Base-by-base conservation (phyloP, 306 rosid genomes). In the Medicago arabica region DNA sequence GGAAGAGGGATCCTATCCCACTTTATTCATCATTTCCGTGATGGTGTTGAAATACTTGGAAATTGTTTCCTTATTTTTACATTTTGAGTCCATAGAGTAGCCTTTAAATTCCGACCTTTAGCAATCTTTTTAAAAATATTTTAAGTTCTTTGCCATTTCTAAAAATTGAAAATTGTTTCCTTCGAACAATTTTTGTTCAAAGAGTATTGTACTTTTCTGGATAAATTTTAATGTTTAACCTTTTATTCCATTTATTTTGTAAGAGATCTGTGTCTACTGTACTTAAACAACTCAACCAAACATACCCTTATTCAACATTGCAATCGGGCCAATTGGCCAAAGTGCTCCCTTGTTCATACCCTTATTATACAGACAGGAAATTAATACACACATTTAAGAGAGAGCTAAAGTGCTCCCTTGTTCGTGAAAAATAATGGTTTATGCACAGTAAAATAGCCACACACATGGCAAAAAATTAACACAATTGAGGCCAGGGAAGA, bases 401-500 rank as follows among this genome's bases (percentile, higher is more conserved):
- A 50, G 34, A 21, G 46, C 34, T 46, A 31, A 63, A 23, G 72
- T 19, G 75, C 55, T 75, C 9, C 34, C 57, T 75, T 72, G 38
- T 75, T 63, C 9, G 25, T 69, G 55, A 72, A 54, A 84, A 83
- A 78, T 66, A 39, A 78, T 71, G 68, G 74, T 38, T 80, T 82
- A 82, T 79, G 25, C 84, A 69, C 70, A 78, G n/a, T 10, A 14
- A 64, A 70, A 67, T 67, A 77, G 67, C 21, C 40, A 80, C 71
- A 59, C 4, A 80, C 71, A 59, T 5, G 12, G 28, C 44, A 64
- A 57, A 15, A 21, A 41, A 76, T 38, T 51, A 21, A 44, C 12
- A 17, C 53, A 23, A 19, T 51, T 68, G 16, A 50, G 39, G 43
- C 16, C 62, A 31, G 21, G 38, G 40, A 78, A 50, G 46, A 21